Percentiles rank a stretch among this genome's conserved stretches.
phyloP scores from a whole-genome alignment of 1,284 basidiomycete genomes.

The Austroboletus rostrupii region DNA sequence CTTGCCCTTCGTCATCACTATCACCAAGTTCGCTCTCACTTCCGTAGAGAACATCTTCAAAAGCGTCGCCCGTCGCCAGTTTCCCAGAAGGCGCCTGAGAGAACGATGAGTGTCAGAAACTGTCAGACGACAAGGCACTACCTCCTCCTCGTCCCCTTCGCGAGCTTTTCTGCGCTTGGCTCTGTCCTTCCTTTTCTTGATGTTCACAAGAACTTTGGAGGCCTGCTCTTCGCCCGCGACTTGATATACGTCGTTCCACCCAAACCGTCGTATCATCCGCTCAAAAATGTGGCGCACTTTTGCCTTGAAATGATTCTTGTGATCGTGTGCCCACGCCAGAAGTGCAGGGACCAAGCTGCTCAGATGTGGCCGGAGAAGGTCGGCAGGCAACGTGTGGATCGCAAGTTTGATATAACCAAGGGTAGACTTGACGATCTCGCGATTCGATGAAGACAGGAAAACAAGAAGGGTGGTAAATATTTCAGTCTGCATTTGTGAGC shows the following conservation, averaged over 20 bases:
- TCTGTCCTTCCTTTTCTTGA: constrained; percentile 65
- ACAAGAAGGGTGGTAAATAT: constrained; percentile 85
- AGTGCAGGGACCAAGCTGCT: constrained; percentile 80
- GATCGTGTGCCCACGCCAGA: constrained; percentile 91
- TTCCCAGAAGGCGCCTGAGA: constrained; percentile 40
- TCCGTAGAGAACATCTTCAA: constrained; percentile 93
- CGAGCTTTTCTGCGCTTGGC: constrained; percentile 74
- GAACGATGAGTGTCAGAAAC: constrained; percentile 7
- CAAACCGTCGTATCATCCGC: constrained; percentile 89
- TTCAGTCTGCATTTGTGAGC: constrained; percentile 77
- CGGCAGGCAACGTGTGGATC: constrained; percentile 77
- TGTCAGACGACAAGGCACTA: constrained; percentile 15
- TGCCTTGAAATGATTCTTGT: constrained; percentile 98
- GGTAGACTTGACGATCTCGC: constrained; percentile 96
- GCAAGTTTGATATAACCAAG: constrained; percentile 95
- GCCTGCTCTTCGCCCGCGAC: constrained; percentile 75
- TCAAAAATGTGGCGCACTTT: constrained; percentile 98
- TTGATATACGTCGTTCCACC: constrained; percentile 79
- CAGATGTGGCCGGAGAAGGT: constrained; percentile 75
- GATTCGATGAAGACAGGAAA: constrained; percentile 89
- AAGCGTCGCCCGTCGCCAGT: constrained; percentile 74
- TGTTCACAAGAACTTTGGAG: constrained; percentile 54
- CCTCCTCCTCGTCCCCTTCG: constrained; percentile 49
- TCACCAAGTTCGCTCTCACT: constrained; percentile 84
- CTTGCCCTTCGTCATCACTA: constrained; percentile 62